Evolutionary conservation across 2,329 filamentous ascomycete species (phyloP).

Genomic region (Lizonia empirigonia): DNA sequence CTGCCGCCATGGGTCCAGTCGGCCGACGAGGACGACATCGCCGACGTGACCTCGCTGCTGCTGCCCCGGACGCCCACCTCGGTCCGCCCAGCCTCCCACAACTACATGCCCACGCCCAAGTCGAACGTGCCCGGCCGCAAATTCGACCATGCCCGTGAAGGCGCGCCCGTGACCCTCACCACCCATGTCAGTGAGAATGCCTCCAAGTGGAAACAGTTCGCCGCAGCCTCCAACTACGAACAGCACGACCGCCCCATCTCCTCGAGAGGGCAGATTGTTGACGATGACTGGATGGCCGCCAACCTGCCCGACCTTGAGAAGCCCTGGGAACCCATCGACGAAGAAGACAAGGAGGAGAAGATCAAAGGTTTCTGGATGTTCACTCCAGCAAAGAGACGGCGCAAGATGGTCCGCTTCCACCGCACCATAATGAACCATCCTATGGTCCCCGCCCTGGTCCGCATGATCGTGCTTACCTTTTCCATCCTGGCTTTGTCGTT

Average conservation of each 20-base stretch:
- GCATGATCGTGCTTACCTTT: conserved; percentile 80
- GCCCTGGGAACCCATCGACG: conserved; percentile 61
- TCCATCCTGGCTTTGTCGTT: conserved; percentile 82
- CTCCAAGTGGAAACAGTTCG: conserved; percentile 49
- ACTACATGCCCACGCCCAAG: conserved; percentile 48
- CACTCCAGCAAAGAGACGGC: conserved; percentile 55
- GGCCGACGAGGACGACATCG: conserved; percentile 44
- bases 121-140: conserved; percentile 46
- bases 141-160: conserved; percentile 48
- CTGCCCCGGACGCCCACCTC: conserved; percentile 45
- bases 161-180: conserved; percentile 45
- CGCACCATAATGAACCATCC: conserved; percentile 76
- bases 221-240: conserved; percentile 39
- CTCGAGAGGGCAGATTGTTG: conserved; percentile 44
- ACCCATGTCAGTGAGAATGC: conserved; percentile 43
- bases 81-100: conserved; percentile 44
- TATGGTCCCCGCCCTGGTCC: conserved; percentile 83
- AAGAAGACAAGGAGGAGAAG: conserved; percentile 56
- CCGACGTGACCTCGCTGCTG: conserved; percentile 37
- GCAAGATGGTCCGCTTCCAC: conserved; percentile 66
- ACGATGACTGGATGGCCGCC: conserved; percentile 55
- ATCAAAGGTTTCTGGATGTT: conserved; percentile 57
- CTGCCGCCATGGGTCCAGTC: conserved; percentile 50
- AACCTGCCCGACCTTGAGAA: conserved; percentile 55
- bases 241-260: conserved; percentile 32